Evolutionary conservation across 2,329 filamentous ascomycete species (phyloP), one percentile per base, ranked within the genome.

Genomic region (Aaosphaeria pasadenensis): DNA sequence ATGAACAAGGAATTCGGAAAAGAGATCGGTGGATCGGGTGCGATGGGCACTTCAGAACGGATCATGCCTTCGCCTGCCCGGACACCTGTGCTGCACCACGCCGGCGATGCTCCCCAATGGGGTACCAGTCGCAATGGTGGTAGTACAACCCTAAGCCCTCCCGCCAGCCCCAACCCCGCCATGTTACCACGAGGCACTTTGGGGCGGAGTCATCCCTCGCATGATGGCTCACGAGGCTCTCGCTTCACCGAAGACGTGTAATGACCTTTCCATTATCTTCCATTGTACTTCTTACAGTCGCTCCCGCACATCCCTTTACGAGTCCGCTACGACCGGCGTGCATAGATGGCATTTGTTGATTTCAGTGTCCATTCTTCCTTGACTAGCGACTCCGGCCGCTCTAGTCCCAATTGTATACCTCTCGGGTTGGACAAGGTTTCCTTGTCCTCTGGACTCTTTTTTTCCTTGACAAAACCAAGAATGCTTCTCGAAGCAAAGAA

Each of bases 61-160:
- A 46, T 64, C 31, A 61, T 58, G 52, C 78, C 81, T n/a, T 81
- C 85, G n/a, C 85, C 85, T 11, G 83, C 80, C 13, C 78, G 83
- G 46, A 84, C 81, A 4, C 81, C 85, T 1, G 71, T 86, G 11
- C 79, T 80, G 48, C 78, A 81, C 49, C 73, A 78, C 43, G 58
- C 66, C 1, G 62, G 64, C 28, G 63, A 66, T 6, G 56, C 51
- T 36, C 57, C 62, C 28, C 55, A 59, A 7, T 63, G 59, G 45
- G 55, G 59, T 43, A 48, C 54, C 13, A 61, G 53, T 43, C 54
- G 48, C 43, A 57, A 50, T 39, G 47, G 45, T 9, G 49, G 51
- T 42, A 47, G 47, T 11, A 45, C 58, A 39, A 54, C 59, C 5
- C 52, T 69, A 7, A 77, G 62, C 56, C 70, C 56, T 51, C 75